Evolutionary conservation across 2,329 filamentous ascomycete genomes (phyloP).

Genomic region (Blastomyces emzantsi): DNA sequence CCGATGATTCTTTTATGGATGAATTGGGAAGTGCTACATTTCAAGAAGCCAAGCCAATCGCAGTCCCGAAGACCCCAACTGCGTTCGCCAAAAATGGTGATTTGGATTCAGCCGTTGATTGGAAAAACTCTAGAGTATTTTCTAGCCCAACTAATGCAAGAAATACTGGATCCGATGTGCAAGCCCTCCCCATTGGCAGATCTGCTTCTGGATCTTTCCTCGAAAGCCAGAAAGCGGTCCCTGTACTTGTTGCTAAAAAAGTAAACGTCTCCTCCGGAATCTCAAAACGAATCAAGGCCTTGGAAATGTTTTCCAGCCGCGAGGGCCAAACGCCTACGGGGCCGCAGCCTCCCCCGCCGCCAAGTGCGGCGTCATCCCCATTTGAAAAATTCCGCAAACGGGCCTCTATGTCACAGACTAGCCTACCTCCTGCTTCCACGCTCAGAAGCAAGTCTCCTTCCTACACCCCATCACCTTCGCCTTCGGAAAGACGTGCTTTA

Average conservation of each 20-base stretch:
- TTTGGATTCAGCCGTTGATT: slow-evolving; percentile 24
- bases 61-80: slow-evolving; percentile 74
- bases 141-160: slow-evolving; percentile 30
- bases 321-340: slow-evolving; percentile 28
- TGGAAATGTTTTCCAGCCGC: slow-evolving; percentile 64
- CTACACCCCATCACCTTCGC: slow-evolving; percentile 21
- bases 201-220: slow-evolving; percentile 33
- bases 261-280: slow-evolving; percentile 82
- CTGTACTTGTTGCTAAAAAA: slow-evolving; percentile 57
- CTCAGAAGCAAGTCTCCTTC: slow-evolving; percentile 22
- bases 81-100: slow-evolving; percentile 43
- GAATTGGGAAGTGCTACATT: slow-evolving; percentile 75
- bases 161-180: slow-evolving; percentile 22
- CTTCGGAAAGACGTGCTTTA: slow-evolving; percentile 19
- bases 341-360: slow-evolving; percentile 23
- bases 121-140: slow-evolving; percentile 33
- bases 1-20: slow-evolving; percentile 72
- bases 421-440: slow-evolving; percentile 20
- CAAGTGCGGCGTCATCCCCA: slow-evolving; percentile 47
- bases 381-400: slow-evolving; percentile 46
- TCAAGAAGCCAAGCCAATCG: slow-evolving; percentile 72
- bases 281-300: slow-evolving; percentile 84
- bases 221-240: slow-evolving; percentile 25
- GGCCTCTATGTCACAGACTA: slow-evolving; percentile 29
- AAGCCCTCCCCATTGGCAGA: slow-evolving; percentile 27